Evolutionary conservation across 192 early-diverging fungal genomes (phyloP), one percentile per base, ranked within the genome.

Genomic region (Geranomyces michiganensis): DNA sequence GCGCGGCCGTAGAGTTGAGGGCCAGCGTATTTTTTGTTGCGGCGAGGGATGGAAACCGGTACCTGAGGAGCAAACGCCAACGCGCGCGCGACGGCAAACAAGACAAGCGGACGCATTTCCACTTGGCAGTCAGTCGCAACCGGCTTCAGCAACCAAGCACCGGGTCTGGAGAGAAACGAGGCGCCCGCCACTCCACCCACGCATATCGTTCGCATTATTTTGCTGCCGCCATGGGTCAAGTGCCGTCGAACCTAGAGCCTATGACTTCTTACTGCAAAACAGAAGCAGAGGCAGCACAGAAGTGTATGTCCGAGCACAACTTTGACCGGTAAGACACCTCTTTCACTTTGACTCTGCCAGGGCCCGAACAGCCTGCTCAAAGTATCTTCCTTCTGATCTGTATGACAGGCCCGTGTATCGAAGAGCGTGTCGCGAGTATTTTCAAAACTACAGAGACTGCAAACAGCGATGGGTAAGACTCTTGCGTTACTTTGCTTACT

Each of bases 221-320:
- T 26, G 19, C 17, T 32, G 17, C 19, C 43, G 43, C 1, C 21
- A 68, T 68, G 66, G 66, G 66, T 49, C 66, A 68, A 36, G 66
- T 49, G 10, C 68, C 70, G 44, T 71, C 70, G 8, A 31, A 63
- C 27, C 46, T 75, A 30, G 66, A 60, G 32, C 66, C 73, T n/a
- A 65, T 75, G 67, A 59, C 51, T 13, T 70, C 73, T 5, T 75
- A 24, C 47, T 75, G 73, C 61, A 31, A 69, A 24, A 41, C 56
- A 4, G 56, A 62, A 30, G 36, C 73, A 17, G 32, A 49, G 3
- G 67, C 65, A 8, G 48, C 65, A 9, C 65, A 75, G 48, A 62
- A 69, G 29, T 75, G 73, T 43, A 75, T 75, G 73, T 51, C 61
- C 19, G 45, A 69, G 29, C 47, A 69, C 48, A 62, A 75, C 61